Conservation (phyloP, 331 rosid species). For the Stylosanthes scabra region DNA sequence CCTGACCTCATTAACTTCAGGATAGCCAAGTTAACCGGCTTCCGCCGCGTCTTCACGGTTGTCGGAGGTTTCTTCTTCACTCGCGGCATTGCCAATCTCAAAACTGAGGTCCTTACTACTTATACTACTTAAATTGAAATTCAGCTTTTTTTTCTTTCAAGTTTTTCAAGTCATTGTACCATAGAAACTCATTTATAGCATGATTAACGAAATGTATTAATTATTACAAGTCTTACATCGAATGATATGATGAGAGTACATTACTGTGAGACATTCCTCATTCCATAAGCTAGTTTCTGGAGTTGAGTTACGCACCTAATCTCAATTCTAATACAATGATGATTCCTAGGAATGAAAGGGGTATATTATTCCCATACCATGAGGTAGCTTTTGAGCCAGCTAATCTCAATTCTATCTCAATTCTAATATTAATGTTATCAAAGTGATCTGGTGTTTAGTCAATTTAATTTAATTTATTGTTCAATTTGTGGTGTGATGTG, state of each 20-base stretch:
- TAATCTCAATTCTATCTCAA: too few species aligned
- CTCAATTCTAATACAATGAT: too few species aligned
- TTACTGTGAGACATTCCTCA: too few species aligned
- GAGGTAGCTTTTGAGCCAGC: too few species aligned
- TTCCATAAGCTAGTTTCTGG: too few species aligned
- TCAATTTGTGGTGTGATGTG: not conserved
- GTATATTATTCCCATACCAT: too few species aligned
- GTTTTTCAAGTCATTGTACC: not conserved
- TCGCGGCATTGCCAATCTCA: slow-evolving; percentile 67
- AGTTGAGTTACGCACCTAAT: too few species aligned
- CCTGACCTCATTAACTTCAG: slow-evolving; percentile 73
- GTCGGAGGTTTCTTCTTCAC: slow-evolving; percentile 73
- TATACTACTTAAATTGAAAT: not conserved
- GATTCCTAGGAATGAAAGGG: too few species aligned
- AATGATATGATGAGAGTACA: too few species aligned
- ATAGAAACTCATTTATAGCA: too few species aligned
- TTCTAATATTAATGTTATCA: not conserved
- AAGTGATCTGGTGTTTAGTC: not conserved
- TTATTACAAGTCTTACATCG: too few species aligned
- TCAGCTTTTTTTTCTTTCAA: not conserved
- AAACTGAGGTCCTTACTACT: slow-evolving; percentile 57
- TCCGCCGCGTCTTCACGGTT: slow-evolving; percentile 70
- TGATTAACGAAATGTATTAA: too few species aligned
- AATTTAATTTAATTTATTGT: not conserved
- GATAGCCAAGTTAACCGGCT: slow-evolving; percentile 70